Base-by-base conservation (phyloP, 371 early-diverging fungal genomes). In the Circinella minor region DNA sequence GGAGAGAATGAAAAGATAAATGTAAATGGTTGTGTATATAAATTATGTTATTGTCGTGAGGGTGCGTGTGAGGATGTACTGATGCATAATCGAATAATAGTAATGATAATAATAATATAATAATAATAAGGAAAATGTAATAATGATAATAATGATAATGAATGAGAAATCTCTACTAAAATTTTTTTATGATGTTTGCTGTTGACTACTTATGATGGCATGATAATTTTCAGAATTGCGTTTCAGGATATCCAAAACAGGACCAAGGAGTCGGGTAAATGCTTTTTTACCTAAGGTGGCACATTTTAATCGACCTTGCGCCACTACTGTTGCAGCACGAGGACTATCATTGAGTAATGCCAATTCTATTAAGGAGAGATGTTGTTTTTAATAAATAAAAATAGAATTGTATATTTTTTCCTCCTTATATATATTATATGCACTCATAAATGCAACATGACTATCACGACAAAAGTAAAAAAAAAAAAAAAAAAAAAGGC, bases 181-280 rank as follows among this genome's bases (percentile, higher is more conserved):
- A 47, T n/a, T n/a, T n/a, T n/a, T 51, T 51, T 51, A 51, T 51
- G 51, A 51, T 51, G 51, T 15, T 51, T 51, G 57, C 6, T 57
- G 86, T 47, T 55, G 48, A n/a, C 65, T 65, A n/a, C 15, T 51
- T 18, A 65, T 65, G n/a, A 78, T 70, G 61, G 73, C 75, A 66
- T 74, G 72, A 76, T 97, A 96, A 77, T 94, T 93, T 69, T 83
- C 89, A 36, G 92, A 90, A 78, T 97, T 96, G 63, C 98, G 88
- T 77, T 95, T 92, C 71, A 98, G 86, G 63, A 96, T 94, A 73
- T 96, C 95, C 70, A 94, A 90, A 39, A 96, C 91, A 10, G 98
- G 97, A 6, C 99, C 98, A 13, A 98, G 86, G 61, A 98, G 82
- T 49, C 99, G 89, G 48, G 91, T 92, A 77, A 98, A 98, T 9